A percentile compares a stretch with the other conserved stretches of the same genome.
These are phyloP conservation scores for Pythium sp. DNA, from an alignment of 352 stramenopile species.

Conservation along the genomic window DNA sequence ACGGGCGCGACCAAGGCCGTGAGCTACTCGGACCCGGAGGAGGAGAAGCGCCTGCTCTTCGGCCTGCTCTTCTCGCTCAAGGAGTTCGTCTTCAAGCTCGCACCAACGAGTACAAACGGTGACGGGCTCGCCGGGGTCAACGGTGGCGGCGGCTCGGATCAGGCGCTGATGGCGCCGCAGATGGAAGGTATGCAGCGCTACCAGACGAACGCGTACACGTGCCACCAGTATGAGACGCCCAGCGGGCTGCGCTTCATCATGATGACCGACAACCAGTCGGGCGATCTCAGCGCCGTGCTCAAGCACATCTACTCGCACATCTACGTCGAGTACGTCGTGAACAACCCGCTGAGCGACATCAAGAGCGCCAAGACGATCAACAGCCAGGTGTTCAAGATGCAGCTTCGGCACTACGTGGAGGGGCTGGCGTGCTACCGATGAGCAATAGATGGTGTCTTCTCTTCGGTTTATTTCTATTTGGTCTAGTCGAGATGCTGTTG, in stretches of 20 bases:
- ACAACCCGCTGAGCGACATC: constrained; percentile 85
- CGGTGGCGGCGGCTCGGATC: constrained; percentile 10
- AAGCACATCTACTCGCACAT: constrained; percentile 88
- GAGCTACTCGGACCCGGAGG: constrained; percentile 78
- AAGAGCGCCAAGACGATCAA: constrained; percentile 71
- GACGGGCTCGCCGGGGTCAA: constrained; percentile 14
- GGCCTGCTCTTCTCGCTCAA: constrained; percentile 92
- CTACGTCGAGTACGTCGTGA: constrained; percentile 89
- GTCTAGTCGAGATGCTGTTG: background rate
- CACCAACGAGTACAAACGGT: constrained; percentile 29
- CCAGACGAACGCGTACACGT: constrained; percentile 88
- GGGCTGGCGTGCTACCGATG: constrained; percentile 67
- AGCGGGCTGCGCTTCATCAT: constrained; percentile 90
- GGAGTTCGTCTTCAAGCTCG: constrained; percentile 83
- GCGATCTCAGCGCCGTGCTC: constrained; percentile 79
- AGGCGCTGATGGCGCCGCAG: constrained; percentile 16
- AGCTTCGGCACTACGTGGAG: constrained; percentile 78
- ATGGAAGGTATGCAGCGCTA: constrained; percentile 73
- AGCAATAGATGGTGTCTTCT: background rate
- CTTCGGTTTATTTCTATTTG: background rate
- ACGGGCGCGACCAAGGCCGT: constrained; percentile 46
- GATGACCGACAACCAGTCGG: constrained; percentile 86
- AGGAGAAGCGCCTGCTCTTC: constrained; percentile 91
- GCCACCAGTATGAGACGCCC: constrained; percentile 90
- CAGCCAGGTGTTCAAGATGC: constrained; percentile 70